Percentiles rank a stretch among this genome's conserved stretches.
These are phyloP conservation scores for Penicillium oxalicum DNA, from an alignment of 2,329 filamentous ascomycete species.

Conservation along the genomic window DNA sequence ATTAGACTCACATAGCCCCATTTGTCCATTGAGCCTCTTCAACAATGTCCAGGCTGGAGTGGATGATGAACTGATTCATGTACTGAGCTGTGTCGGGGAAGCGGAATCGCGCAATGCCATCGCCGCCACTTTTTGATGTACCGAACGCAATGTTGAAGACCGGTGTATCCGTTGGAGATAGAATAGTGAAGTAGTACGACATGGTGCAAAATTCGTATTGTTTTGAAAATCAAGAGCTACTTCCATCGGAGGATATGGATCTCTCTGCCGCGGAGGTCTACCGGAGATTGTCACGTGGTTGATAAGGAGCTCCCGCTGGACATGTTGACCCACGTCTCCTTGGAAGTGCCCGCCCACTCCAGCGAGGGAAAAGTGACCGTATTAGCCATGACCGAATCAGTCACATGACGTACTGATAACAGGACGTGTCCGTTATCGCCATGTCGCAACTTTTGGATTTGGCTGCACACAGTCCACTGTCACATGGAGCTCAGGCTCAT, in stretches of 20 bases:
- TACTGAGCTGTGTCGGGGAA: constrained; percentile 84
- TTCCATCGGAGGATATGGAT: too few relatives aligned
- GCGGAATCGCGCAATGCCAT: constrained; percentile 83
- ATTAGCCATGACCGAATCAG: constrained; percentile 1
- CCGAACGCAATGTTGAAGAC: constrained; percentile 97
- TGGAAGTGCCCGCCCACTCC: too few relatives aligned
- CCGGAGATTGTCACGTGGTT: constrained; percentile 1
- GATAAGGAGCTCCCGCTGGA: constrained; percentile 7
- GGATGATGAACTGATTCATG: constrained; percentile 96
- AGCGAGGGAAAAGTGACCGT: too few relatives aligned
- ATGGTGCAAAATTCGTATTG: constrained; percentile 46
- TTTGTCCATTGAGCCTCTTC: constrained; percentile 94
- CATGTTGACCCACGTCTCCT: too few relatives aligned
- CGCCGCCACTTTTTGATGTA: constrained; percentile 90
- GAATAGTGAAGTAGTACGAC: constrained; percentile 98
- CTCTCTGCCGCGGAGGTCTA: too few relatives aligned
- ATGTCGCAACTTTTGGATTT: constrained; percentile 12
- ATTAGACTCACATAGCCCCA: constrained; percentile 61
- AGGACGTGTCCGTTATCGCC: constrained; percentile 11
- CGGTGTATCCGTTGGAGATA: constrained; percentile 91
- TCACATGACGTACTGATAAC: constrained; percentile 17
- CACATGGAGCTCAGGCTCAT: not conserved
- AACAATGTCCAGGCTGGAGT: constrained; percentile 87
- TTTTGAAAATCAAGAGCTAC: constrained; percentile 1
- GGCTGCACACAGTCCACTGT: constrained; percentile 2